Conservation (phyloP, 306 rosid genomes). For the Malus orientalis region DNA sequence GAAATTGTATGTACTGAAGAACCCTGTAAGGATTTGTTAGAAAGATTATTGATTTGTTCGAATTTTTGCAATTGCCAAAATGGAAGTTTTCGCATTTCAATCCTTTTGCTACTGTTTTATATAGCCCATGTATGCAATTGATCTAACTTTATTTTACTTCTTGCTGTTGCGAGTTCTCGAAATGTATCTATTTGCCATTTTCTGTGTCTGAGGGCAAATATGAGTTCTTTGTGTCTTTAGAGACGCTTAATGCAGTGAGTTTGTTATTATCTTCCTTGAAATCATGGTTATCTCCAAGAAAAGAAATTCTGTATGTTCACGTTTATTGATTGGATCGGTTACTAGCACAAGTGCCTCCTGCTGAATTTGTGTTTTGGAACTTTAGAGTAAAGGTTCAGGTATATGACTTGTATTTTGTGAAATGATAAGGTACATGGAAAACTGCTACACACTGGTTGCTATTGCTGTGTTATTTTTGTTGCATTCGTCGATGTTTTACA, state of each 20-base stretch:
- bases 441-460: background rate
- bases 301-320: background rate
- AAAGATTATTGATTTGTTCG: slow-evolving; percentile 3
- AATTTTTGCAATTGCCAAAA: background rate
- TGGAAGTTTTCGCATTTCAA: background rate
- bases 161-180: background rate
- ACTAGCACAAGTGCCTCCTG: background rate
- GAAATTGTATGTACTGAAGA: slow-evolving; percentile 6
- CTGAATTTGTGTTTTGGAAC: background rate
- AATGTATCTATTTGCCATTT: background rate
- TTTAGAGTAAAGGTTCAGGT: background rate
- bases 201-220: background rate
- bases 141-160: background rate
- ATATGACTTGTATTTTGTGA: background rate
- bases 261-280: background rate
- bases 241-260: background rate
- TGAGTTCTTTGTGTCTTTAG: background rate
- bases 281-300: background rate
- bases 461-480: background rate
- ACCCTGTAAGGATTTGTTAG: slow-evolving; percentile 11
- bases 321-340: background rate
- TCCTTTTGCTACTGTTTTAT: slow-evolving; percentile 2
- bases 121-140: background rate
- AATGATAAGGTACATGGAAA: background rate
- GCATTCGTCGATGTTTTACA: background rate